phyloP scores from a whole-genome alignment of 148 eudicot species.

The Vaccinium vitisidaea region DNA sequence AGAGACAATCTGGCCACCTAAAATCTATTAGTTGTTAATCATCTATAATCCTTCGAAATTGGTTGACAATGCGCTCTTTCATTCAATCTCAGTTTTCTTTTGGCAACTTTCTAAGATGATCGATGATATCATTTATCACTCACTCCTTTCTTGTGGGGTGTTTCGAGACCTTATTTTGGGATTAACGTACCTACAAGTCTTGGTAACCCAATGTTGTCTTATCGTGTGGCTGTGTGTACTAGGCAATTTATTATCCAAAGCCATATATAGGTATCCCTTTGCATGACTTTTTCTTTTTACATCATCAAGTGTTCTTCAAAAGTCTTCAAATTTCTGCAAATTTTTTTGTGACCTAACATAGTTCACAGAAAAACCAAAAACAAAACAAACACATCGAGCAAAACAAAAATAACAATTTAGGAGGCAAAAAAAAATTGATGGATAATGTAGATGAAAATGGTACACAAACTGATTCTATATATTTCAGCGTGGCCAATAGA shows the following conservation, averaged over 20 bases:
- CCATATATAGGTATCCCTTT: neutral
- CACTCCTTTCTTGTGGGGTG: neutral
- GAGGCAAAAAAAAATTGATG: neutral
- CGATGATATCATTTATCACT: neutral
- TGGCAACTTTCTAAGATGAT: neutral
- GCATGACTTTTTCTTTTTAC: neutral
- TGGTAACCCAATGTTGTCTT: neutral
- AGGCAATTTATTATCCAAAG: neutral
- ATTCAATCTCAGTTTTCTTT: neutral
- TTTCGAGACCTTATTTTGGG: neutral
- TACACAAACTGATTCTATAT: constrained; percentile 12
- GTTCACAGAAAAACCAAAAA: neutral
- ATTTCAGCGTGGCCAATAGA: constrained; percentile 30
- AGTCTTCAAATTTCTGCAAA: neutral
- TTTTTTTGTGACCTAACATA: neutral
- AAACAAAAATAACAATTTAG: neutral
- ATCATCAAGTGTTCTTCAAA: neutral
- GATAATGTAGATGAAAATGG: neutral
- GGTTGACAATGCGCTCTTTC: neutral
- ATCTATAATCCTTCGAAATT: neutral
- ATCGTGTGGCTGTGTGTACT: neutral
- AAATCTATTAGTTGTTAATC: neutral
- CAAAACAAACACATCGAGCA: neutral
- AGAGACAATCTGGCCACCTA: neutral
- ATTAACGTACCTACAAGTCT: neutral